Conservation (phyloP, 2,329 filamentous ascomycete species). For the Sporothrix inflata region DNA sequence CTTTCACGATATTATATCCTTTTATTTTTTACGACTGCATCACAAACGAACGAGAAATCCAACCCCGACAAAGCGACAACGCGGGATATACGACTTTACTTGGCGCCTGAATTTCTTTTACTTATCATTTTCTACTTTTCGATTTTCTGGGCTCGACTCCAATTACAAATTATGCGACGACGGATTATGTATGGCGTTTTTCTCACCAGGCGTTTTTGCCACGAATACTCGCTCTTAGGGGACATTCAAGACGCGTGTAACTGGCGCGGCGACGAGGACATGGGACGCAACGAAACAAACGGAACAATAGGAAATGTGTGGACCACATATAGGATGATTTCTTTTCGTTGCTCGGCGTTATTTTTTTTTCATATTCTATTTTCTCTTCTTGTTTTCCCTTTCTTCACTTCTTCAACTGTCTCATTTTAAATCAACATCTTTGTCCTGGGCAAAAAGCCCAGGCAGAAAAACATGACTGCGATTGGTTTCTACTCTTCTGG, state of each 20-base stretch:
- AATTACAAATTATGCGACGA: conserved; percentile 1
- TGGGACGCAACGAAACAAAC: conserved; percentile 7
- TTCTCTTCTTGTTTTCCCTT: neutral
- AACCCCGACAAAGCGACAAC: neutral
- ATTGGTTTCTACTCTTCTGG: neutral
- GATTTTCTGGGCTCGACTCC: neutral
- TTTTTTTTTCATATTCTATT: neutral
- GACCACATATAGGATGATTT: conserved; percentile 16
- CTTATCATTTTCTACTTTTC: neutral
- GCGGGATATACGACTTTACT: neutral
- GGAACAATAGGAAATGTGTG: conserved; percentile 15
- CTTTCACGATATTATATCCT: neutral
- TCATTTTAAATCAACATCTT: conserved; percentile 7
- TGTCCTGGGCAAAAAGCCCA: conserved; percentile 3
- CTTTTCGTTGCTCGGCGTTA: conserved; percentile 15
- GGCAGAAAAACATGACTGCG: conserved; percentile 1
- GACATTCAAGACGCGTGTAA: conserved; percentile 5
- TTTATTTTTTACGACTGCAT: conserved; percentile 17
- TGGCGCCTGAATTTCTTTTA: neutral
- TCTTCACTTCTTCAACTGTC: conserved; percentile 11
- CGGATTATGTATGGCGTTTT: conserved; percentile 11
- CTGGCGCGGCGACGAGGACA: conserved; percentile 7
- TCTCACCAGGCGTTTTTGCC: conserved; percentile 1
- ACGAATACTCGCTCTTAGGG: neutral
- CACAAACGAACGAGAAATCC: conserved; percentile 17